Evolutionary conservation across 768 basidiomycete genomes (phyloP).

Genomic region (Agaricus bisporus): DNA sequence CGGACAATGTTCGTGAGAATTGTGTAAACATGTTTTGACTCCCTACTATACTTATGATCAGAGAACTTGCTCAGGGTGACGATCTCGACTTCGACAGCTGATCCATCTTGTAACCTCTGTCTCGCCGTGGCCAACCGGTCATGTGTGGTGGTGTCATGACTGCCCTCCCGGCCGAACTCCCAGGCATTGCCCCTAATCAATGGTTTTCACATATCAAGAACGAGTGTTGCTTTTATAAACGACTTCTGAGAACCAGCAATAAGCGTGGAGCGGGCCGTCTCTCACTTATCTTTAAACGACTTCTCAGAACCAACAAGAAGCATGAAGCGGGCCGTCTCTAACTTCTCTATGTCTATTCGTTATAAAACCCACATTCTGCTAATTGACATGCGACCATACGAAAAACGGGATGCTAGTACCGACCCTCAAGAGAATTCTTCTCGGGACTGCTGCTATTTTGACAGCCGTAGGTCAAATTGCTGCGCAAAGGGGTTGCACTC

Average conservation of each 20-base stretch:
- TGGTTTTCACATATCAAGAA: neutral
- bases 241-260: neutral
- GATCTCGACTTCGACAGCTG: neutral
- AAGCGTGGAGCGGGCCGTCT: slow-evolving; percentile 3
- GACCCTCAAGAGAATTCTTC: neutral
- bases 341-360: neutral
- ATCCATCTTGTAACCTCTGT: neutral
- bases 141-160: slow-evolving; percentile 1
- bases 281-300: neutral
- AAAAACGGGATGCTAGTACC: slow-evolving; percentile 1
- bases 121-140: neutral
- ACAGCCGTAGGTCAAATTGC: neutral
- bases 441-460: neutral
- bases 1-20: no score
- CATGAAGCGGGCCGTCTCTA: neutral
- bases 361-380: neutral
- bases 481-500: slow-evolving; percentile 26
- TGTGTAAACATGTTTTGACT: no score
- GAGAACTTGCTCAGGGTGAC: neutral
- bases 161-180: neutral
- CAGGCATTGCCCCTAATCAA: neutral
- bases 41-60: no score
- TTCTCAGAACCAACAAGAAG: neutral
- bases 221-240: neutral
- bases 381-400: neutral